phyloP scores from a whole-genome alignment of 805 yeast species.

The Candida maris region DNA sequence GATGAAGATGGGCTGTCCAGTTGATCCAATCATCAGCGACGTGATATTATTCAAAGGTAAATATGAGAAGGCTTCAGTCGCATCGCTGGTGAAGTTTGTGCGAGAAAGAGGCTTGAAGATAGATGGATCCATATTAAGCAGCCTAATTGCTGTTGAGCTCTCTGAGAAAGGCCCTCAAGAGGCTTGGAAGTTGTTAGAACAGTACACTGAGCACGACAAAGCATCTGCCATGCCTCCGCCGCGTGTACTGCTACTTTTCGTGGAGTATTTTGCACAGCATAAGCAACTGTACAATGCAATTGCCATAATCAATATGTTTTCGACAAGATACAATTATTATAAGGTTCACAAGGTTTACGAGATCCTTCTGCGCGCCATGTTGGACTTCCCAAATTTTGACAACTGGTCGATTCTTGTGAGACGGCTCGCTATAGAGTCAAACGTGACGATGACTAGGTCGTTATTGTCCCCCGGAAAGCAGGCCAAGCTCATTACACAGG shows the following conservation, averaged over 20 bases:
- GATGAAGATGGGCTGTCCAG: conserved; percentile 5
- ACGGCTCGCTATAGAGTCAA: conserved; percentile 19
- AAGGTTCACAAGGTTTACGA: conserved; percentile 17
- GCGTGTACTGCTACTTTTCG: conserved; percentile 9
- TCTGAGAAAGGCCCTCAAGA: conserved; percentile 9
- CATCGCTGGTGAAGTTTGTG: conserved; percentile 4
- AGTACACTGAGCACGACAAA: conserved; percentile 1
- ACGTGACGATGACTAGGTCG: conserved; percentile 2
- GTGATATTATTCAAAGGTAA: conserved; percentile 6
- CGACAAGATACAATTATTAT: conserved; percentile 3
- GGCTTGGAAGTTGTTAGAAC: conserved; percentile 13
- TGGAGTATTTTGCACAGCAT: conserved; percentile 13
- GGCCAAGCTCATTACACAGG: conserved; percentile 2
- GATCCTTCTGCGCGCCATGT: conserved; percentile 10
- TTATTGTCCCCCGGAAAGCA: conserved; percentile 3
- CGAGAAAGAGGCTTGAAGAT: not conserved
- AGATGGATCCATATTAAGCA: conserved; percentile 8
- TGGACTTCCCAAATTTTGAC: conserved; percentile 6
- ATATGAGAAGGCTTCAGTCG: conserved; percentile 4
- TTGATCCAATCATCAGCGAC: conserved; percentile 13
- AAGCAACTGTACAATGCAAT: conserved; percentile 19
- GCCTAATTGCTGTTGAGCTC: conserved; percentile 9
- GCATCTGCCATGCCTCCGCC: conserved; percentile 5
- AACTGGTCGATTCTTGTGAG: conserved; percentile 21
- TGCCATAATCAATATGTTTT: conserved; percentile 20